Percentiles rank a stretch among this genome's conserved stretches.
Conservation (phyloP, 805 yeast genomes). For the Yarrowia bubula region DNA sequence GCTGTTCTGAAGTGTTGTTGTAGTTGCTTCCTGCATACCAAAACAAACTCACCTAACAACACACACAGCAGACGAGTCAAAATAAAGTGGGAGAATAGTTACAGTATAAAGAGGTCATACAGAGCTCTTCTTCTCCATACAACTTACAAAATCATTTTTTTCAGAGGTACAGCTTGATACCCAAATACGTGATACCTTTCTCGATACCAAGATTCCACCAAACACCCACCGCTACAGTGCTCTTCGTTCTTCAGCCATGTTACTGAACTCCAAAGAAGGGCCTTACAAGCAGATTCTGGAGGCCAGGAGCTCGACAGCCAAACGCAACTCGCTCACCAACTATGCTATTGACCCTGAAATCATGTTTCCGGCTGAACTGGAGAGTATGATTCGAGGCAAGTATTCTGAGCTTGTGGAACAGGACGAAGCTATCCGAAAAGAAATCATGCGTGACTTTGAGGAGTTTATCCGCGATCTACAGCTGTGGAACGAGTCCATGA, state of each 20-base stretch:
- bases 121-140: not conserved
- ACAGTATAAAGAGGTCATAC: not conserved
- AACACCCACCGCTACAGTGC: not conserved
- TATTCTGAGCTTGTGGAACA: slow-evolving; percentile 11
- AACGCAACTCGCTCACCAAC: slow-evolving; percentile 1
- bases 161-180: not conserved
- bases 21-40: not conserved
- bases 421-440: slow-evolving; percentile 9
- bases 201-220: slow-evolving; percentile 1
- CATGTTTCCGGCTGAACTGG: slow-evolving; percentile 8
- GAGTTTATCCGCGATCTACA: slow-evolving; percentile 7
- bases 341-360: slow-evolving; percentile 16
- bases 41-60: not conserved
- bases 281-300: slow-evolving; percentile 21
- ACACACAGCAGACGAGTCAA: not conserved
- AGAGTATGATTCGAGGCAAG: slow-evolving; percentile 21
- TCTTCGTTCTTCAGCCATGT: not conserved
- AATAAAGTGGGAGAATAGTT: not conserved
- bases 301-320: not conserved
- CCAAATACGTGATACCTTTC: not conserved
- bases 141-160: too few species aligned
- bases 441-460: slow-evolving; percentile 18
- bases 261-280: slow-evolving; percentile 5
- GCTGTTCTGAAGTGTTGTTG: too few species aligned
- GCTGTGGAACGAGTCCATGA: slow-evolving; percentile 17